Percentiles rank a stretch among this genome's conserved stretches.
Conservation (phyloP, 2,329 filamentous ascomycete genomes). For the Penicillium sp. region DNA sequence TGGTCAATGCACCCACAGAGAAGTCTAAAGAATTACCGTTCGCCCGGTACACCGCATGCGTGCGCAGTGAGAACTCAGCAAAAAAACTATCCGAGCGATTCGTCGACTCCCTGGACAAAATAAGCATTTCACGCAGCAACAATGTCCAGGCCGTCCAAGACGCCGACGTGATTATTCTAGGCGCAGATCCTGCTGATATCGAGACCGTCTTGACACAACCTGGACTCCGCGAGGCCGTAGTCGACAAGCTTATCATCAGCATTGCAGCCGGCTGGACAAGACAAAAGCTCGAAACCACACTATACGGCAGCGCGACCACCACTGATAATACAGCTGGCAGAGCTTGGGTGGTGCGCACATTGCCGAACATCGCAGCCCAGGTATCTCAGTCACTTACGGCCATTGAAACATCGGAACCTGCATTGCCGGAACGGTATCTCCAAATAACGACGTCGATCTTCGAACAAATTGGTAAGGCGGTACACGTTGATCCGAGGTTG, state of each 20-base stretch:
- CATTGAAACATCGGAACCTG: slow-evolving; percentile 49
- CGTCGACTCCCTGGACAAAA: slow-evolving; percentile 26
- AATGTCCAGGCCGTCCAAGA: slow-evolving; percentile 35
- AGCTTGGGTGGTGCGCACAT: slow-evolving; percentile 40
- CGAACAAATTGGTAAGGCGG: slow-evolving; percentile 48
- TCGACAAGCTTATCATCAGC: slow-evolving; percentile 51
- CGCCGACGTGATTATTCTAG: slow-evolving; percentile 48
- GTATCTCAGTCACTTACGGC: slow-evolving; percentile 49
- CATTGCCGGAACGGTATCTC: slow-evolving; percentile 42
- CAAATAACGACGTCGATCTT: slow-evolving; percentile 48
- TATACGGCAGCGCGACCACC: slow-evolving; percentile 31
- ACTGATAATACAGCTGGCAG: slow-evolving; percentile 13
- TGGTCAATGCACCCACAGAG: slow-evolving; percentile 25
- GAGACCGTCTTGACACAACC: slow-evolving; percentile 37
- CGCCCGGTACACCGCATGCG: slow-evolving; percentile 43
- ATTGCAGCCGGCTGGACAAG: slow-evolving; percentile 52
- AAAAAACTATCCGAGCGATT: slow-evolving; percentile 35
- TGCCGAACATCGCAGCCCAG: slow-evolving; percentile 48
- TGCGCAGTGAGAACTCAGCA: slow-evolving; percentile 41
- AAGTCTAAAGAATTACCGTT: slow-evolving; percentile 22
- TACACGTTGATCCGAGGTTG: slow-evolving; percentile 50
- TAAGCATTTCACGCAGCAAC: slow-evolving; percentile 37
- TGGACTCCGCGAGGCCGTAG: slow-evolving; percentile 41
- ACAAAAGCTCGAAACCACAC: slow-evolving; percentile 37
- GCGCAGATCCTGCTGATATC: slow-evolving; percentile 49